A percentile compares a stretch with the other conserved stretches of the same genome.
phyloP scores from a whole-genome alignment of 192 early-diverging fungal species.

The Umbelopsis vinacea region DNA sequence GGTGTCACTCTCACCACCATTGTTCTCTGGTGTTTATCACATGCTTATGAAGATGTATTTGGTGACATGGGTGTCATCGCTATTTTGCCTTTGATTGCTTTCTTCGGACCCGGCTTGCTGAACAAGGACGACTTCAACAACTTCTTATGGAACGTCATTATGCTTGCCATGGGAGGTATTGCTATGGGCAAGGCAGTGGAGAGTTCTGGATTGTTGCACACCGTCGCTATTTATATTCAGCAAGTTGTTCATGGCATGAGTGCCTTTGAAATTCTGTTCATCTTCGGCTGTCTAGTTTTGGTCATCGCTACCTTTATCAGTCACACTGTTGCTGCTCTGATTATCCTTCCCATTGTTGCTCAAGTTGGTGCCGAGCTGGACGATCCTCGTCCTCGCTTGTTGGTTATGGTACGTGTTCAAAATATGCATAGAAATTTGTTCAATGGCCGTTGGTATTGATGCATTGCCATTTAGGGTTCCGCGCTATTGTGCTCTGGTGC shows the following conservation, averaged over 20 bases:
- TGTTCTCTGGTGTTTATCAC: slow-evolving; percentile 87
- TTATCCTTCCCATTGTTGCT: slow-evolving; percentile 93
- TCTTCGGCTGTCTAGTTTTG: slow-evolving; percentile 80
- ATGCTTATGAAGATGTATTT: slow-evolving; percentile 70
- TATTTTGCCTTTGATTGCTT: slow-evolving; percentile 84
- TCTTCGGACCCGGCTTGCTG: slow-evolving; percentile 90
- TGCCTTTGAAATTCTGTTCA: slow-evolving; percentile 70
- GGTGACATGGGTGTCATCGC: slow-evolving; percentile 98
- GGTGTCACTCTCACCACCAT: slow-evolving; percentile 79
- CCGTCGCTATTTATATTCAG: slow-evolving; percentile 77
- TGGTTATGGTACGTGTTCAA: slow-evolving; percentile 73
- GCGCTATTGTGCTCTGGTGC: slow-evolving; percentile 88
- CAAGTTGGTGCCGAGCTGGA: slow-evolving; percentile 82
- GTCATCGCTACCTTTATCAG: slow-evolving; percentile 92
- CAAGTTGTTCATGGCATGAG: slow-evolving; percentile 65
- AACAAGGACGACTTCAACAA: slow-evolving; percentile 97
- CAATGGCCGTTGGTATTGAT: slow-evolving; percentile 7
- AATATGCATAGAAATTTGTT: slow-evolving; percentile 12
- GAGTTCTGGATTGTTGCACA: slow-evolving; percentile 79
- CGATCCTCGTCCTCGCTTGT: slow-evolving; percentile 75
- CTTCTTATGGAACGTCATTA: slow-evolving; percentile 92
- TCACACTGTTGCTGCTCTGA: slow-evolving; percentile 94
- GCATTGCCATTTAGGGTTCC: slow-evolving; percentile 47
- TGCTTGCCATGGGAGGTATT: slow-evolving; percentile 94
- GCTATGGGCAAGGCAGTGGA: slow-evolving; percentile 93